Base-by-base conservation (phyloP, 2,329 filamentous ascomycete genomes). In the Aspergillus sp. region DNA sequence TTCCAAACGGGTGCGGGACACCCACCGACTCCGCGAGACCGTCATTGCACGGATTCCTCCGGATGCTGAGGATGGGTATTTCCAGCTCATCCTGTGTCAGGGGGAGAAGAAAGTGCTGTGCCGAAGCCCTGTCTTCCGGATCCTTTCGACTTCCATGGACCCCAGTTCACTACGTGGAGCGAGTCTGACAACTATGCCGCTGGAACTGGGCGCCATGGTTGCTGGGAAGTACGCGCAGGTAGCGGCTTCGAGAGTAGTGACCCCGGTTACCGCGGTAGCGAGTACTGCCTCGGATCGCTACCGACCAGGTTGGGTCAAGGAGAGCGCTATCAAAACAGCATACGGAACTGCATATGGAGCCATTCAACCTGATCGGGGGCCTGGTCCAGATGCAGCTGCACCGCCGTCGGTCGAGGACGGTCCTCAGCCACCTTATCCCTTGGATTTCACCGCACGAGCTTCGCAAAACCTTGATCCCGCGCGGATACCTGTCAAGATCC, bases 101-200 rank as follows among this genome's bases (percentile, higher is more conserved):
- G 83, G 79, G 0, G 82, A 80, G 68, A 83, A 82, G 62, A 86
- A 83, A 64, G 77, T 83, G 0, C 78, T 90, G 0, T 89, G 87
- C 59, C 80, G 82, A 0, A 89, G 86, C 60, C 87, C 88, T 0
- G 82, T 88, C 0, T 90, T 90, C 63, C 81, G 88, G 15, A 77
- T 90, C n/a, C 82, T 88, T 2, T 89, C 87, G 60, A 84, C 85
- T 0, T 87, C 86, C 0, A 78, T 80, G 0, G 85, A 86, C 59
- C 77, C 82, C 0, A 85, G 84, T 65, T 81, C 86, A 0, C 68
- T 89, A 2, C 82, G 86, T 7, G 88, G 88, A 0, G 86, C 88
- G 0, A 87, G 86, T 61, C 67, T 90, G 5, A 77, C 75, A 3
- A 89, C 85, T 1, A 76, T 90, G 70, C 88, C 88, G 1, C 68